These are phyloP conservation scores for Aegle marmelos DNA, from an alignment of 345 rosid genomes.

Conservation along the genomic window DNA sequence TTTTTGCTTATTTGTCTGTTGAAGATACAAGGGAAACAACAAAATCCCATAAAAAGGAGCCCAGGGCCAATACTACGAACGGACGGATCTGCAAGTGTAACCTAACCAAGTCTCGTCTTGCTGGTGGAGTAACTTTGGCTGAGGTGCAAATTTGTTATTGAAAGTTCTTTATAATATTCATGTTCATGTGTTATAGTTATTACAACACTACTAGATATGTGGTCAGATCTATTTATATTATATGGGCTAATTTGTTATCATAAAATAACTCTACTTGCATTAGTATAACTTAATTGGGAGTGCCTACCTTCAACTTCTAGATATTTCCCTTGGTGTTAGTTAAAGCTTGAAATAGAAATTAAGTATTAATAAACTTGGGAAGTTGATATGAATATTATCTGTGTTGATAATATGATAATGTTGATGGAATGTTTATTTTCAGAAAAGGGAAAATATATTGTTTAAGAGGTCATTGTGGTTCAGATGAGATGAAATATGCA, in stretches of 20 bases:
- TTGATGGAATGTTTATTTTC: neutral
- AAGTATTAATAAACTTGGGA: neutral
- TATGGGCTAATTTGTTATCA: neutral
- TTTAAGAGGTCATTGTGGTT: neutral
- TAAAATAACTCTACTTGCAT: neutral
- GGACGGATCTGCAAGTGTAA: conserved; percentile 76
- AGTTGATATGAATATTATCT: neutral
- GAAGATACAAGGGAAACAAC: conserved; percentile 33
- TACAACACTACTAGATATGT: neutral
- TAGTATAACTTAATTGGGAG: neutral
- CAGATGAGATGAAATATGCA: neutral
- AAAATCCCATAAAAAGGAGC: neutral
- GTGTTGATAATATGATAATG: neutral
- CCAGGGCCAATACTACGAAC: conserved; percentile 16
- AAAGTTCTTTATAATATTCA: neutral
- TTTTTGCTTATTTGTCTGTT: conserved; percentile 68
- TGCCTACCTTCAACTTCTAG: neutral
- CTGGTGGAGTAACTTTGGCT: conserved; percentile 58
- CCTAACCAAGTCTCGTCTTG: conserved; percentile 55
- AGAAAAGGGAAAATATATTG: neutral
- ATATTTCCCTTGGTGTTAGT: neutral
- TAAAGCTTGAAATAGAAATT: neutral
- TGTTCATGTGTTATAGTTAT: neutral
- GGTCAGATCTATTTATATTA: neutral
- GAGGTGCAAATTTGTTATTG: conserved; percentile 44